Base-by-base conservation (phyloP, 139 green algal genomes). In the Haematococcus sp. region DNA sequence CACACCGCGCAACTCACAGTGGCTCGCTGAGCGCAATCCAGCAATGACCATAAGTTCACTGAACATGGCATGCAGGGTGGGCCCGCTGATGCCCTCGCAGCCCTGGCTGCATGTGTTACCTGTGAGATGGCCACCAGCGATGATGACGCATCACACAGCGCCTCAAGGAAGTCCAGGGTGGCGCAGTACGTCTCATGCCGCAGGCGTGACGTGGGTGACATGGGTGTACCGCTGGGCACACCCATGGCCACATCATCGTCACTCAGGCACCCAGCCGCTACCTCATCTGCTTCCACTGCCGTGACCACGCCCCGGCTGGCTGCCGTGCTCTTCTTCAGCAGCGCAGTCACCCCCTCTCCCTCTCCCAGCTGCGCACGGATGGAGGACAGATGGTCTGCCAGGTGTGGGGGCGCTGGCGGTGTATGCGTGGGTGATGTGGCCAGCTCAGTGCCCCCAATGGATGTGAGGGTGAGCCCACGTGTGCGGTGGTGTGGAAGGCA, bases 81-180 rank as follows among this genome's bases (percentile, higher is more conserved):
- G n/a, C n/a, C n/a, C n/a, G n/a, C n/a, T n/a, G n/a, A n/a, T n/a
- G n/a, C n/a, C n/a, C n/a, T n/a, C n/a, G n/a, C n/a, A n/a, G n/a
- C n/a, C n/a, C n/a, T n/a, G n/a, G n/a, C n/a, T n/a, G n/a, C n/a
- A n/a, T n/a, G n/a, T n/a, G n/a, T n/a, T 28, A 84, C 83, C 67
- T 88, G 76, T 40, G 85, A 76, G 76, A 96, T 92, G 28, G 70
- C 78, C 0, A 91, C 94, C 13, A 98, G 86, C 44, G 77, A 79
- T 20, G 75, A 83, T 23, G 85, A 94, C 0, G 94, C 91, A 23
- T 97, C 88, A 73, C 93, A 98, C 25, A 99, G 88, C 1, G 94
- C 91, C 30, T 98, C 91, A 2, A 98, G 83, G 75, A 98, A 97
- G 79, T 98, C 95, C n/a, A 98, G 84, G 0, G 92, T 98, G 25